Evolutionary conservation across 1,139 yeast species (phyloP), one percentile per base, ranked within the genome.

Genomic region (Kluyveromyces marxianus): DNA sequence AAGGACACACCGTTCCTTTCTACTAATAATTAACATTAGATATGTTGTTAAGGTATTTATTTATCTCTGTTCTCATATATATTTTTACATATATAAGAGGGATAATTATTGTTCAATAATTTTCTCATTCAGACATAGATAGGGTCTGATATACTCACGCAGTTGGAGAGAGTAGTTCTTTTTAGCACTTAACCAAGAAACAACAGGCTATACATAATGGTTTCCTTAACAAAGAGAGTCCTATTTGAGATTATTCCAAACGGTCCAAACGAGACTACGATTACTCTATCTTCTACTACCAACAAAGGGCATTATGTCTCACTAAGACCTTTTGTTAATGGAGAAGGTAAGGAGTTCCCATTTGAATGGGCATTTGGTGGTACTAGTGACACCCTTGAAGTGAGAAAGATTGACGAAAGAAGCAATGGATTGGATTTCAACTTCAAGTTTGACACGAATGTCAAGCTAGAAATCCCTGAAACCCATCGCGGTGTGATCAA

Each of bases 291-390:
- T 1, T 56, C 65, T 24, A 56, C 54, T 3, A 55, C 66, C 7
- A 56, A 57, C 25, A 58, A 60, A 28, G 67, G 67, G 4, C 62
- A 62, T 44, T 63, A 49, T 39, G 54, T 63, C 36, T 63, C 67
- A 30, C 48, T 71, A 39, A 61, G 75, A 47, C 66, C 69, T 4
- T 54, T 64, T 10, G 56, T 57, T 29, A 52, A 56, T 3, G 53
- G 53, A 1, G 52, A 56, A 10, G 65, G 59, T 43, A 50, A 50
- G 25, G 54, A 50, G 14, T 68, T 67, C 52, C 72, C 71, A 41
- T 67, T 67, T 44, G 74, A 71, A 54, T 69, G 74, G 73, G 72
- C 66, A 2, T 69, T 70, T 53, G 70, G 68, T 10, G 75, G 75
- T 10, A 48, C 56, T 2, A 54, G 56, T 21, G 48, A 51, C 5